phyloP scores from a whole-genome alignment of 2,329 filamentous ascomycete species.

The Penicillium sp. region DNA sequence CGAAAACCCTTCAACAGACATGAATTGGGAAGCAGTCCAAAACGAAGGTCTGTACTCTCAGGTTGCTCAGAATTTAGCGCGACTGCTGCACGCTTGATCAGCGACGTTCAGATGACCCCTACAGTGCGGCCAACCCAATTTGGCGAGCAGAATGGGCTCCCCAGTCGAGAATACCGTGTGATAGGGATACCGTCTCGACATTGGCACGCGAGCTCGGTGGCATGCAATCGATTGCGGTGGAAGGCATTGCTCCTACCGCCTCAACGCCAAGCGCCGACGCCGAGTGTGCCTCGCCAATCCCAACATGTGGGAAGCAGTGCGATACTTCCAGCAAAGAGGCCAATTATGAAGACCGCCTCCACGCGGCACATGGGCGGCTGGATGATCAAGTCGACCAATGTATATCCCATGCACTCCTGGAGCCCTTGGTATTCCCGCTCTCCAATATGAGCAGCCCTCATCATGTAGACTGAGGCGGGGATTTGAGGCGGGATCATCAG shows the following conservation, averaged over 20 bases:
- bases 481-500: neutral
- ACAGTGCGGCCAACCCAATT: too few species aligned
- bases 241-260: neutral
- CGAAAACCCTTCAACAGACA: too few species aligned
- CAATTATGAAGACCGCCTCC: neutral
- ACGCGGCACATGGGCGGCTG: neutral
- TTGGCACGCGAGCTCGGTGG: neutral
- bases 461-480: too few species aligned
- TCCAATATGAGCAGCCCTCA: neutral
- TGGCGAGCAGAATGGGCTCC: too few species aligned
- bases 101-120: too few species aligned
- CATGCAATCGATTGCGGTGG: neutral
- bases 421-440: neutral
- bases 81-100: too few species aligned
- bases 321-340: neutral
- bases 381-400: neutral
- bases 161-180: too few species aligned
- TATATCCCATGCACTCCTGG: neutral
- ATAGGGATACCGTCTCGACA: neutral
- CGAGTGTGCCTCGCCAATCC: neutral
- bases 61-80: too few species aligned
- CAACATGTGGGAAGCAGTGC: too few species aligned
- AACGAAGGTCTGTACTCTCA: too few species aligned
- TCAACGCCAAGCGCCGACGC: neutral
- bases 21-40: too few species aligned